These are phyloP conservation scores for Polytrichum formosum DNA, from an alignment of 225 moss, liverwort and hornwort genomes.

Conservation along the genomic window DNA sequence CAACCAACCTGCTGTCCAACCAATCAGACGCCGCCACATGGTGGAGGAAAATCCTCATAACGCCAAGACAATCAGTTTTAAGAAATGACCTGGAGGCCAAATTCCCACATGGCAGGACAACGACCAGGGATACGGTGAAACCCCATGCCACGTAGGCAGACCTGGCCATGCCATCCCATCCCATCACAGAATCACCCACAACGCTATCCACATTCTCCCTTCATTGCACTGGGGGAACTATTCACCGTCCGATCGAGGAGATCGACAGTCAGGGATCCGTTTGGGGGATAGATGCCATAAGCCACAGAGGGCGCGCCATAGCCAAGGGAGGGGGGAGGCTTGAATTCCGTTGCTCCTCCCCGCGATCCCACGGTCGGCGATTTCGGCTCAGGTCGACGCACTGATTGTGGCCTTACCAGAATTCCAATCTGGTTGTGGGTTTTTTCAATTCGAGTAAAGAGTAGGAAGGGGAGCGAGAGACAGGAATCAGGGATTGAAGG, in stretches of 20 bases:
- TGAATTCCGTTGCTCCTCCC: neutral
- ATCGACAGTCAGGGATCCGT: neutral
- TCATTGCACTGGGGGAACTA: neutral
- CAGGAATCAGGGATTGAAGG: neutral
- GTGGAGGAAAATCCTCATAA: too few relatives aligned
- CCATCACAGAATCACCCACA: neutral
- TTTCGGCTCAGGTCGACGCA: too few relatives aligned
- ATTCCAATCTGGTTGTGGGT: neutral
- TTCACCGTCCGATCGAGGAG: neutral
- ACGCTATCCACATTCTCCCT: constrained; percentile 1
- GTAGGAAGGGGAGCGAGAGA: neutral
- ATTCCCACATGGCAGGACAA: too few relatives aligned
- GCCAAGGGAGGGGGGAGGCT: neutral
- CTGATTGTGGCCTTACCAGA: too few relatives aligned
- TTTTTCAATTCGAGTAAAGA: neutral
- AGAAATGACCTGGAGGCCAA: too few relatives aligned
- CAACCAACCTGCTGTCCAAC: too few relatives aligned
- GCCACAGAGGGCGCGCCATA: neutral
- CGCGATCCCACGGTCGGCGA: neutral
- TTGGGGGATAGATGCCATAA: neutral
- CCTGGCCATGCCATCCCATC: too few relatives aligned
- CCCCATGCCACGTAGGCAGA: too few relatives aligned
- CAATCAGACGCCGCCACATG: too few relatives aligned
- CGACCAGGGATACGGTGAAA: too few relatives aligned
- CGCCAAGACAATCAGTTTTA: too few relatives aligned